These are phyloP conservation scores for Sporothrix luriei DNA, from an alignment of 2,329 filamentous ascomycete species.

Conservation along the genomic window DNA sequence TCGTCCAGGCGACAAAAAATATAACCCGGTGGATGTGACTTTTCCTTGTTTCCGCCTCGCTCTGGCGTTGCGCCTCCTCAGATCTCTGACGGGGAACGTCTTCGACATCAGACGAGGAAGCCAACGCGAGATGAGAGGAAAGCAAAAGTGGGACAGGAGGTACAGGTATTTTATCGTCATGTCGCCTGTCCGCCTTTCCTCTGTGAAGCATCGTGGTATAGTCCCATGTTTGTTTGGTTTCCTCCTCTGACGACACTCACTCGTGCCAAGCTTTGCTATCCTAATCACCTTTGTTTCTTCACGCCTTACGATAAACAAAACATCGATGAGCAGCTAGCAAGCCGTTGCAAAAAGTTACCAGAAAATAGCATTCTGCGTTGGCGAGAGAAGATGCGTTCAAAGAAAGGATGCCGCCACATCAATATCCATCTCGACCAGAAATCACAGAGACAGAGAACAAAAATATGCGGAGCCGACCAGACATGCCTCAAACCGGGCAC, in stretches of 20 bases:
- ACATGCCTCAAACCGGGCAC: slow-evolving; percentile 22
- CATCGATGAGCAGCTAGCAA: slow-evolving; percentile 23
- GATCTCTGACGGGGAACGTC: neutral
- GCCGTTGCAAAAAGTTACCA: neutral
- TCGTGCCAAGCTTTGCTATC: neutral
- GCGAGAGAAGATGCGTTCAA: neutral
- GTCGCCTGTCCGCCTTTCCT: neutral
- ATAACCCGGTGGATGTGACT: slow-evolving; percentile 17
- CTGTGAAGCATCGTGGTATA: neutral
- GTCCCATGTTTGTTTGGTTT: too few species aligned
- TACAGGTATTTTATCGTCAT: too few species aligned
- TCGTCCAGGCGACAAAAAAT: neutral
- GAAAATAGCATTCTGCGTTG: neutral
- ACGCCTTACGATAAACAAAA: neutral
- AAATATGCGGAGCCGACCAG: neutral
- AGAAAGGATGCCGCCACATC: neutral
- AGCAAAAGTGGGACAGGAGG: neutral
- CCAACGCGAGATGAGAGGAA: neutral
- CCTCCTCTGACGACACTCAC: neutral
- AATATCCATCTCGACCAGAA: slow-evolving; percentile 4
- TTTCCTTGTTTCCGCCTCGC: slow-evolving; percentile 9
- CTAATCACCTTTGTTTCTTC: slow-evolving; percentile 1
- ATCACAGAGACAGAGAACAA: slow-evolving; percentile 9
- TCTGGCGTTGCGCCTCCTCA: neutral
- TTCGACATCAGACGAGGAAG: slow-evolving; percentile 25